These are phyloP conservation scores for Balakata baccata DNA, from an alignment of 345 rosid genomes.

Conservation along the genomic window DNA sequence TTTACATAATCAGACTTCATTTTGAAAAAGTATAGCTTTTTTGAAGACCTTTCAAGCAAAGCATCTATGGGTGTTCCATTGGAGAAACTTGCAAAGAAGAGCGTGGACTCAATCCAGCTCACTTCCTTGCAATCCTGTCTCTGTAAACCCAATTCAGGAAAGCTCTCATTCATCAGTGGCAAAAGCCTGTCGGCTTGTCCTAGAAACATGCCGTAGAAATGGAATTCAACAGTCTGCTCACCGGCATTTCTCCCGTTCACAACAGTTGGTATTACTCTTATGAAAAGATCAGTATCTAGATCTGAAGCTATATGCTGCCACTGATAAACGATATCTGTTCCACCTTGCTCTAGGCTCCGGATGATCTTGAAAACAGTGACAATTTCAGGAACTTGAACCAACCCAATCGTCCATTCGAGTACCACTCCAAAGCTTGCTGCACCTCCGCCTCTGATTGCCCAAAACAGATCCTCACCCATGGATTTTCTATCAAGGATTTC, in stretches of 20 bases:
- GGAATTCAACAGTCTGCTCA: background rate
- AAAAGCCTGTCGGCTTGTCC: constrained; percentile 29
- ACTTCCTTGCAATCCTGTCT: constrained; percentile 41
- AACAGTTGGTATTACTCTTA: constrained; percentile 21
- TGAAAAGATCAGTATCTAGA: constrained; percentile 37
- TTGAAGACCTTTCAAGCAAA: constrained; percentile 17
- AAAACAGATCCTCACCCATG: constrained; percentile 70
- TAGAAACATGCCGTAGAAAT: constrained; percentile 41
- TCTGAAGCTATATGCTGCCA: constrained; percentile 53
- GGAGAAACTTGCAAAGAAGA: constrained; percentile 22
- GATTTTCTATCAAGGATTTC: constrained; percentile 35
- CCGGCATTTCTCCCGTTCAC: background rate
- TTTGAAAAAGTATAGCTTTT: constrained; percentile 1
- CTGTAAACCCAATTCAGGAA: constrained; percentile 41
- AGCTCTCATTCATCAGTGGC: constrained; percentile 15
- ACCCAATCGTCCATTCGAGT: constrained; percentile 42
- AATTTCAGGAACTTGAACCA: constrained; percentile 39
- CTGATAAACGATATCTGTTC: constrained; percentile 35
- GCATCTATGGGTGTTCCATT: constrained; percentile 24
- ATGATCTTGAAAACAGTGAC: constrained; percentile 45
- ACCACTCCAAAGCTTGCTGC: constrained; percentile 63
- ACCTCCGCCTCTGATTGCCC: constrained; percentile 69
- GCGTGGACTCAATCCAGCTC: constrained; percentile 50
- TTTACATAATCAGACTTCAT: constrained; percentile 59
- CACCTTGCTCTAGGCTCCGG: constrained; percentile 26